These are phyloP conservation scores for Candida sanyiensis DNA, from an alignment of 805 yeast species.

Conservation along the genomic window DNA sequence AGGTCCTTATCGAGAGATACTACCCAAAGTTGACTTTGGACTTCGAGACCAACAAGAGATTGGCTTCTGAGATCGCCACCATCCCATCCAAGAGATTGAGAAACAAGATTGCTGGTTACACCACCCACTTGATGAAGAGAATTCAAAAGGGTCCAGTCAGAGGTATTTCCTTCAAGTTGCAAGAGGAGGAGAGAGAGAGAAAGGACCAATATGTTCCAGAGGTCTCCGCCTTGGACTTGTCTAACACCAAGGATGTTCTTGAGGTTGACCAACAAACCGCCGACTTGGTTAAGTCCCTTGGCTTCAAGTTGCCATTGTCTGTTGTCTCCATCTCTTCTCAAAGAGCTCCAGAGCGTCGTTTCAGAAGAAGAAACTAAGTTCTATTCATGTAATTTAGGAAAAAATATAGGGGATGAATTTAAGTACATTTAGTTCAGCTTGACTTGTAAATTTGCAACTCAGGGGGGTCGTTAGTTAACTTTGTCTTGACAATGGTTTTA, in stretches of 20 bases:
- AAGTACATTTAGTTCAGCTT: constrained; percentile 5
- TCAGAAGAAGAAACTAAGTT: constrained; percentile 79
- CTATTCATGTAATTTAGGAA: constrained; percentile 10
- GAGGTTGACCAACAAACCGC: constrained; percentile 97
- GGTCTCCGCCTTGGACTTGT: constrained; percentile 98
- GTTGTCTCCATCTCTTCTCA: constrained; percentile 84
- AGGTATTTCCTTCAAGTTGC: constrained; percentile 99
- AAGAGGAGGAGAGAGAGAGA: constrained; percentile 99
- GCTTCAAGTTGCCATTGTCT: constrained; percentile 82
- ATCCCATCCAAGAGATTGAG: constrained; percentile 99
- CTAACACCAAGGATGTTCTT: constrained; percentile 92
- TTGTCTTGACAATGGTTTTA: background rate
- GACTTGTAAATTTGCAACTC: background rate
- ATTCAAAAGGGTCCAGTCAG: constrained; percentile 99
- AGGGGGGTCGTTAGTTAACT: background rate
- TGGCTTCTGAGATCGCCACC: constrained; percentile 96
- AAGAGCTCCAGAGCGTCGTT: constrained; percentile 84
- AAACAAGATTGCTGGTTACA: constrained; percentile 99
- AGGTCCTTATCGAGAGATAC: constrained; percentile 98
- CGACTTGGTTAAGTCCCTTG: constrained; percentile 89
- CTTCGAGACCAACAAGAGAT: constrained; percentile 99
- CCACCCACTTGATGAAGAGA: constrained; percentile 99
- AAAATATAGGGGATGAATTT: constrained; percentile 4
- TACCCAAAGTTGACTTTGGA: constrained; percentile 99
- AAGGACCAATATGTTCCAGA: constrained; percentile 99